Base-by-base conservation (phyloP, 176 grass and related monocot genomes). In the Bolboschoenus planiculmis region DNA sequence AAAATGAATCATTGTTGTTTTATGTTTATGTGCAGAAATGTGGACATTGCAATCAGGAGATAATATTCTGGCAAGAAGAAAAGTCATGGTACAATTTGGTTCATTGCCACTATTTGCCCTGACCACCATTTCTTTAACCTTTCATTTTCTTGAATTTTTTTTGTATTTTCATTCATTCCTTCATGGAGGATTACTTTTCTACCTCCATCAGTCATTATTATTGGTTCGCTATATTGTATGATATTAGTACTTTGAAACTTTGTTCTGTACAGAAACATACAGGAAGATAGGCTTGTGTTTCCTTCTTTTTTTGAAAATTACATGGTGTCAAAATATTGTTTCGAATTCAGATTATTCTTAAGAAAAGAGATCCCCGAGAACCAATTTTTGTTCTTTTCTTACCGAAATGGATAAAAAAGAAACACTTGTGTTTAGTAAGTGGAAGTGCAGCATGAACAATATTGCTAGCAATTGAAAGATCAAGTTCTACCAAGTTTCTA, bases 241-340 rank as follows among this genome's bases (percentile, higher is more conserved):
- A 75, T 75, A 48, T 50, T 30, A 50, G 40, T 44, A 30, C 24
- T 40, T 42, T 0, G 9, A 68, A 50, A 50, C 23, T 48, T 75
- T 46, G 71, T 50, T 75, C 29, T 75, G 71, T 75, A 75, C 26
- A 75, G 71, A 75, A 75, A 75, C 43, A 75, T 26, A 75, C 43
- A 48, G 71, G 44, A 48, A 31, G 71, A 75, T 75, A 75, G 65
- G 43, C 23, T 50, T 75, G 43, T 30, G 20, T 75, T 50, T 48
- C 43, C 43, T 75, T 11, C 24, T 71, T 66, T 36, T 18, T 37
- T 72, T 3, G 24, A 44, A 65, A 44, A 11, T 71, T 44, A 20
- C 14, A 4, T 24, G n/a, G 24, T 24, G 0, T 29, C 37, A 43
- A 36, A n/a, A 43, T 71, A 72, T 72, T 67, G 64, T 72, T 44